A percentile compares a stretch with the other conserved stretches of the same genome.
Conservation (phyloP, 2,329 filamentous ascomycete species). For the Aspergillus aculeatinus region DNA sequence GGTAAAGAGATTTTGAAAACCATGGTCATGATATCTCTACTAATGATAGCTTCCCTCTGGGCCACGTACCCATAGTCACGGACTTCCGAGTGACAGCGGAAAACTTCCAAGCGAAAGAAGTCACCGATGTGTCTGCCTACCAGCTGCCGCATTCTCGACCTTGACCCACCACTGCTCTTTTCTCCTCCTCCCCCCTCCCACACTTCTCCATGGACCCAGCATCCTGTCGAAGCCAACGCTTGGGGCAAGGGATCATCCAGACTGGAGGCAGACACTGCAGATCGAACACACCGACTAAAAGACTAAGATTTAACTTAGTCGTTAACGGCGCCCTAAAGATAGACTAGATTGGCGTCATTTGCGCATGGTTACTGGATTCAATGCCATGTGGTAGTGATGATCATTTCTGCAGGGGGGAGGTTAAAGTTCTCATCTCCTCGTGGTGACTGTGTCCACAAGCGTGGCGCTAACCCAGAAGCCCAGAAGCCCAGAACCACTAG, state of each 20-base stretch:
- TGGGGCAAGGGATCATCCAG: slow-evolving; percentile 4
- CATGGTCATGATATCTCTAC: neutral
- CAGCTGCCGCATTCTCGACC: neutral
- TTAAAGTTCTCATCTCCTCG: neutral
- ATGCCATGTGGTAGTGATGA: neutral
- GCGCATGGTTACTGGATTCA: neutral
- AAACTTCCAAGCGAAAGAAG: neutral
- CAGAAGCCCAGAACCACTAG: neutral
- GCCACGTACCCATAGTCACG: neutral
- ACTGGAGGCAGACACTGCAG: neutral
- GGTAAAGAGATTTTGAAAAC: neutral
- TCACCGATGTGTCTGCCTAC: neutral
- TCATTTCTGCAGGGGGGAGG: neutral
- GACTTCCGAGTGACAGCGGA: neutral
- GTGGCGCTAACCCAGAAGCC: neutral
- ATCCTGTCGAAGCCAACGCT: neutral
- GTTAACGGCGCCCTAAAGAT: neutral
- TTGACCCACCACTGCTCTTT: neutral
- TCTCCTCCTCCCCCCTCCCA: neutral
- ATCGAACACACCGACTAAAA: neutral
- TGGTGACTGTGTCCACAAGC: neutral
- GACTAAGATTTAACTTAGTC: neutral
- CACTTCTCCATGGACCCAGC: neutral
- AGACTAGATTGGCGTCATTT: neutral
- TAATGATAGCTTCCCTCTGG: neutral